These are phyloP conservation scores for Dichotomopilus funicola DNA, from an alignment of 2,329 filamentous ascomycete genomes.

Conservation along the genomic window DNA sequence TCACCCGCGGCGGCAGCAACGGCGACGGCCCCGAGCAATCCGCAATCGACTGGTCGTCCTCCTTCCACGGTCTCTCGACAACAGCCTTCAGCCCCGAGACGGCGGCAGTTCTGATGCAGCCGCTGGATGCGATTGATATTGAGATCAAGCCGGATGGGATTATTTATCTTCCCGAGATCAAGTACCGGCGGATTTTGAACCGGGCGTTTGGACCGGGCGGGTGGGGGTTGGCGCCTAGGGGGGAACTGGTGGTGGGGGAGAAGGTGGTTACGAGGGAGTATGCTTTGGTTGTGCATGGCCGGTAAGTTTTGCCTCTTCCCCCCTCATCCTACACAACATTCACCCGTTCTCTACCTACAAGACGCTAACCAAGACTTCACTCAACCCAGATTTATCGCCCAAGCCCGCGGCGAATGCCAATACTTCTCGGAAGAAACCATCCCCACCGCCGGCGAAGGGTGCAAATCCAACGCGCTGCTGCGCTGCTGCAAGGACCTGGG, in stretches of 20 bases:
- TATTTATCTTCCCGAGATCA: constrained; percentile 94
- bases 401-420: constrained; percentile 88
- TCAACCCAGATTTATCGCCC: constrained; percentile 67
- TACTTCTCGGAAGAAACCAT: constrained; percentile 89
- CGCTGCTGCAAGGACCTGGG: constrained; percentile 97
- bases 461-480: constrained; percentile 96
- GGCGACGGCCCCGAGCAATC: background rate
- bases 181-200: constrained; percentile 88
- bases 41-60: constrained; percentile 69
- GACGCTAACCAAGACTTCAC: background rate
- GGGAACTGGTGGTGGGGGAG: constrained; percentile 77
- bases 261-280: constrained; percentile 84
- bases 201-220: constrained; percentile 87
- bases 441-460: constrained; percentile 90
- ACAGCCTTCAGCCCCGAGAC: constrained; percentile 65
- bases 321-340: too few relatives aligned
- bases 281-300: constrained; percentile 77
- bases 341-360: background rate
- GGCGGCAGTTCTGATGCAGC: constrained; percentile 59
- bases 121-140: constrained; percentile 66
- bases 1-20: background rate
- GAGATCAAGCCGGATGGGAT: constrained; percentile 98
- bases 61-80: constrained; percentile 71
- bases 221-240: constrained; percentile 87
- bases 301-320: constrained; percentile 48